Evolutionary conservation across 169 alveolate genomes (phyloP), one percentile per base, ranked within the genome.

Genomic region (Eimeria tenella): DNA sequence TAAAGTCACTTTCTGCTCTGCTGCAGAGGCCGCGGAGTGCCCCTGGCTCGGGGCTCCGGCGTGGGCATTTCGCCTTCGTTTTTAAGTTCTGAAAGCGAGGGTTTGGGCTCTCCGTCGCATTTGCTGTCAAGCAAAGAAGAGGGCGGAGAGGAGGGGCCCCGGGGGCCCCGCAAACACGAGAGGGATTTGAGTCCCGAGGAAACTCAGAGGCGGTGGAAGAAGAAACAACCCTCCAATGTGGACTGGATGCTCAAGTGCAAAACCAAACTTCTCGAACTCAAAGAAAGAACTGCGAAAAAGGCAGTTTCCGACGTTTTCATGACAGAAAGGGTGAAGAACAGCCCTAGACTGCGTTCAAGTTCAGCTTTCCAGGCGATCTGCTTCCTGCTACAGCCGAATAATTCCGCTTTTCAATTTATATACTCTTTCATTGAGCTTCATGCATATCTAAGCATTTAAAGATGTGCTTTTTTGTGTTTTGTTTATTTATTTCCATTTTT

Each of bases 221-320:
- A 58, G 55, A 89, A 89, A 21, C 87, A 81, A 11, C 88, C 89
- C 13, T 53, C 94, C 8, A 56, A 89, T 17, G 94, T 89, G 55
- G 94, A 89, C 25, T 89, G 94, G 94, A 60, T 89, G 89, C 89
- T 89, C 82, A 89, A 89, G 65, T 89, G 94, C 81, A 68, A 75
- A n/a, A 89, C 87, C 42, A 89, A 89, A 23, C 94, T 89, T 13
- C 49, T 81, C n/a, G 94, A 89, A 49, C 79, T 89, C 63, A 89
- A 89, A 81, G 94, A 89, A 15, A 77, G 94, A 5, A 89, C 94
- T 19, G 89, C 83, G 17, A 81, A 62, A 17, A 89, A 89, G 65
- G 94, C 94, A 8, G 56, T 89, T 50, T 89, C 94, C 4, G 94
- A 89, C 65, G 94, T 89, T 49, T 89, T 89, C 81, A 75, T 89